A percentile compares a stretch with the other conserved stretches of the same genome.
Evolutionary conservation across 2,329 filamentous ascomycete species (phyloP).

Genomic region (Colletotrichum brevisporum): DNA sequence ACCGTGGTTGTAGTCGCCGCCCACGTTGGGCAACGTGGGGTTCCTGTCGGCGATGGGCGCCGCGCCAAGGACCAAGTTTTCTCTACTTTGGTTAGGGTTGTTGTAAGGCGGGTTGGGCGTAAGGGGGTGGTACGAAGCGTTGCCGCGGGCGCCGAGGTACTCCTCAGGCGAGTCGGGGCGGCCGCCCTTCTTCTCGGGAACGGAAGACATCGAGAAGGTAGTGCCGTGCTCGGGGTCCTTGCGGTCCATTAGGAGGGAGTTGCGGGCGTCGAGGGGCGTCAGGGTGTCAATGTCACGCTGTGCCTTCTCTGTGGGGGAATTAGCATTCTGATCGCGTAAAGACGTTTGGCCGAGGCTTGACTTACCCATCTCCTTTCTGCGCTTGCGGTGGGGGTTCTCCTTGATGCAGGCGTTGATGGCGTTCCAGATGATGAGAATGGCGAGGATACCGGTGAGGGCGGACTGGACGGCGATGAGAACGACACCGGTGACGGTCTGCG

Average conservation of each 20-base stretch:
- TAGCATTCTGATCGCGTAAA: conserved; percentile 43
- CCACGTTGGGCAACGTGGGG: conserved; percentile 51
- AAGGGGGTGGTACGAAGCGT: conserved; percentile 52
- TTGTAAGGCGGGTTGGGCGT: conserved; percentile 51
- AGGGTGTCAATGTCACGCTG: conserved; percentile 84
- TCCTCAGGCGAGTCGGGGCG: conserved; percentile 52
- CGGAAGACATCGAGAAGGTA: conserved; percentile 58
- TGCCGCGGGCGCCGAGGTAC: conserved; percentile 44
- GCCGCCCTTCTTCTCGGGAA: conserved; percentile 47
- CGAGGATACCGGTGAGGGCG: conserved; percentile 83
- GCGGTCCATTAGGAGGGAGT: conserved; percentile 83
- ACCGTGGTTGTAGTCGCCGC: conserved; percentile 23
- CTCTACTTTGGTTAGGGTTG: conserved; percentile 50
- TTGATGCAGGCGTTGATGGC: conserved; percentile 86
- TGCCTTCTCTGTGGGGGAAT: conserved; percentile 74
- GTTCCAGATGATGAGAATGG: conserved; percentile 90
- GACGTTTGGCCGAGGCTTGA: conserved; percentile 29
- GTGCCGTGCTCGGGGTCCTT: conserved; percentile 51
- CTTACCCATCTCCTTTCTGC: conserved; percentile 91
- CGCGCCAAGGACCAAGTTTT: conserved; percentile 56
- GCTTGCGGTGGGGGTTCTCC: conserved; percentile 90
- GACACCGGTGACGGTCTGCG: conserved; percentile 94
- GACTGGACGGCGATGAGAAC: conserved; percentile 94
- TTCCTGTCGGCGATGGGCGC: conserved; percentile 55
- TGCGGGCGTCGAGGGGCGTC: conserved; percentile 88